phyloP scores from a whole-genome alignment of 257 asterid genomes.

The Solanum sitiens region DNA sequence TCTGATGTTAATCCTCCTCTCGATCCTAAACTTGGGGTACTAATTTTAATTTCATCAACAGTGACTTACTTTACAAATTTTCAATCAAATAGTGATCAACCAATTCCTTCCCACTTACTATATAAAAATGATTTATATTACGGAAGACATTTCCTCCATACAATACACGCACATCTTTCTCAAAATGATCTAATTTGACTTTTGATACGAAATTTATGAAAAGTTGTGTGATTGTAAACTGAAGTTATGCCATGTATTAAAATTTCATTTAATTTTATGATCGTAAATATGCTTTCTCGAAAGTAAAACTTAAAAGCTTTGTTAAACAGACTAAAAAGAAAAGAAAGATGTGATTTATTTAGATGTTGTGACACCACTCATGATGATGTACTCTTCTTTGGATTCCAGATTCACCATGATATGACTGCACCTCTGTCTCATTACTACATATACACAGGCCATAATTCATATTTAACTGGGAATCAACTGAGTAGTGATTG shows the following conservation, averaged over 20 bases:
- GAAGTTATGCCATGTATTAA: background rate
- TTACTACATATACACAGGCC: slow-evolving; percentile 66
- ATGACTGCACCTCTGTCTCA: slow-evolving; percentile 69
- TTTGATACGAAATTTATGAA: too few relatives aligned
- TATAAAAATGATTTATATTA: background rate
- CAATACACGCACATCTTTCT: background rate
- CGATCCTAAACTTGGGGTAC: slow-evolving; percentile 46
- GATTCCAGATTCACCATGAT: slow-evolving; percentile 61
- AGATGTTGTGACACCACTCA: background rate
- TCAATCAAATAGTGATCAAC: background rate
- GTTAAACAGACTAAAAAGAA: background rate
- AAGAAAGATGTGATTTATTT: background rate
- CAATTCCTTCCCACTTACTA: background rate
- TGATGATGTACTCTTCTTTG: background rate
- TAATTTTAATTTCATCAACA: background rate
- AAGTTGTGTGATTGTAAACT: too few relatives aligned
- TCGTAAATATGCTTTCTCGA: too few relatives aligned
- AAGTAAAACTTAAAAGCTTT: too few relatives aligned
- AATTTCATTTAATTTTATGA: too few relatives aligned
- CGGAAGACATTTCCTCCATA: background rate
- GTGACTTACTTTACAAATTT: background rate
- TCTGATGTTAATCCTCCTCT: slow-evolving; percentile 52
- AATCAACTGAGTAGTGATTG: slow-evolving; percentile 68
- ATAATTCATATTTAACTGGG: slow-evolving; percentile 75
- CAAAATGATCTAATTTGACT: too few relatives aligned